Conservation (phyloP, 176 grass and related monocot species). For the Elaeis guineensis region DNA sequence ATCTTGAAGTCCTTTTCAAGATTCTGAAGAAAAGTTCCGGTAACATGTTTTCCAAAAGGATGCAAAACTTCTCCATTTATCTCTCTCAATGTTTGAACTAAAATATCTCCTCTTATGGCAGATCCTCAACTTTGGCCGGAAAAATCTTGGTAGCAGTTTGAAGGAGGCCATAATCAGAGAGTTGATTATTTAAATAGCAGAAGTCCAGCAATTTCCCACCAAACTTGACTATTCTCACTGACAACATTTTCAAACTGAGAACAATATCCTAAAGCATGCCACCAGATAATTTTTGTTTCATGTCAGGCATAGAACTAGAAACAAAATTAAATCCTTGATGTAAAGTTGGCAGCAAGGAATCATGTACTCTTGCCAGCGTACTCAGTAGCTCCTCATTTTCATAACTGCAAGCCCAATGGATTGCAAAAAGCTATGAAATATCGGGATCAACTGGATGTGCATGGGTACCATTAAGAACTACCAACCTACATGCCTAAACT, state of each 20-base stretch:
- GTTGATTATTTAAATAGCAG: conserved; percentile 72
- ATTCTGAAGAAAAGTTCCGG: conserved; percentile 62
- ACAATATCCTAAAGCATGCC: conserved; percentile 30
- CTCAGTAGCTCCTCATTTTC: conserved; percentile 66
- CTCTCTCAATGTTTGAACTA: conserved; percentile 83
- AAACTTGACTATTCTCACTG: conserved; percentile 63
- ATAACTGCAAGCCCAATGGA: conserved; percentile 46
- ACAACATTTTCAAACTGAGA: conserved; percentile 78
- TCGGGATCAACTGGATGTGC: too few species aligned
- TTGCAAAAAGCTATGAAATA: too few species aligned
- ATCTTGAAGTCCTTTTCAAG: conserved; percentile 71
- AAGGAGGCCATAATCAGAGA: conserved; percentile 32
- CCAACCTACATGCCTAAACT: background rate
- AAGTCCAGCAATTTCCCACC: conserved; percentile 85
- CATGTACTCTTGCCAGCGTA: conserved; percentile 61
- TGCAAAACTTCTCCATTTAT: conserved; percentile 51
- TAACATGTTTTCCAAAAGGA: conserved; percentile 47
- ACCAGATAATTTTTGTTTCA: conserved; percentile 18
- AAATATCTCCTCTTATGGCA: conserved; percentile 80
- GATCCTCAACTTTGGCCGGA: conserved; percentile 84
- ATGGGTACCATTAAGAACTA: too few species aligned
- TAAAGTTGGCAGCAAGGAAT: conserved; percentile 74
- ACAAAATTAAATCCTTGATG: conserved; percentile 52
- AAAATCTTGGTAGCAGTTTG: conserved; percentile 61
- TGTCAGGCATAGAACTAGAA: conserved; percentile 24